Percentiles rank a stretch among this genome's conserved stretches.
Evolutionary conservation across 2,329 filamentous ascomycete genomes (phyloP).

Genomic region (Colletotrichum zoysiae): DNA sequence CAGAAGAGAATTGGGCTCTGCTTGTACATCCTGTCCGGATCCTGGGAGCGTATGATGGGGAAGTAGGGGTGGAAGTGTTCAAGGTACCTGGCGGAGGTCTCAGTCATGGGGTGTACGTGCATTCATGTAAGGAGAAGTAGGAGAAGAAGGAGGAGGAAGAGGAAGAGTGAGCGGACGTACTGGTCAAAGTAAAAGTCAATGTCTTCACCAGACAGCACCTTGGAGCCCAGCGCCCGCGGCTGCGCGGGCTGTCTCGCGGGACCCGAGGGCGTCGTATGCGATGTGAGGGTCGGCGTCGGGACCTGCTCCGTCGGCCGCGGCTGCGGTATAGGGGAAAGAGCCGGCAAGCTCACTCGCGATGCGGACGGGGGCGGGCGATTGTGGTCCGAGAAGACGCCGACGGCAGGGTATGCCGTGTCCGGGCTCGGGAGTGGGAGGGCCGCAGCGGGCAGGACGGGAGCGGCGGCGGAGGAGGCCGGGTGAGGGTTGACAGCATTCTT

Average conservation of each 20-base stretch:
- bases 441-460: slow-evolving; percentile 14
- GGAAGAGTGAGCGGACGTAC: slow-evolving; percentile 47
- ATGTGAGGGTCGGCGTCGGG: slow-evolving; percentile 46
- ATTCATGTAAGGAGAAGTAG: slow-evolving; percentile 13
- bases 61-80: slow-evolving; percentile 66
- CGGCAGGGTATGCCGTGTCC: slow-evolving; percentile 44
- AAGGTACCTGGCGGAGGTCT: slow-evolving; percentile 58
- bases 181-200: slow-evolving; percentile 69
- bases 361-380: slow-evolving; percentile 34
- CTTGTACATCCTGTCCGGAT: slow-evolving; percentile 65
- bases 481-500: slow-evolving; percentile 52
- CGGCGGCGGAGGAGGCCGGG: slow-evolving; percentile 28
- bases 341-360: slow-evolving; percentile 34
- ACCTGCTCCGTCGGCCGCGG: slow-evolving; percentile 35
- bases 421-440: slow-evolving; percentile 47
- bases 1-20: slow-evolving; percentile 65
- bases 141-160: slow-evolving; percentile 33
- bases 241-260: slow-evolving; percentile 48
- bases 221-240: slow-evolving; percentile 60
- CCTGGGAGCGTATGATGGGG: slow-evolving; percentile 62
- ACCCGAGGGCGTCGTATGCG: slow-evolving; percentile 48
- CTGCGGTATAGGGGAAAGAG: slow-evolving; percentile 34
- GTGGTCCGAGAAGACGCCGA: slow-evolving; percentile 43
- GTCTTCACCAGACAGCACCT: slow-evolving; percentile 64
- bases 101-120: neutral